These are phyloP conservation scores for Ophiostoma novo-ulmi DNA, from an alignment of 2,329 filamentous ascomycete genomes.

Conservation along the genomic window DNA sequence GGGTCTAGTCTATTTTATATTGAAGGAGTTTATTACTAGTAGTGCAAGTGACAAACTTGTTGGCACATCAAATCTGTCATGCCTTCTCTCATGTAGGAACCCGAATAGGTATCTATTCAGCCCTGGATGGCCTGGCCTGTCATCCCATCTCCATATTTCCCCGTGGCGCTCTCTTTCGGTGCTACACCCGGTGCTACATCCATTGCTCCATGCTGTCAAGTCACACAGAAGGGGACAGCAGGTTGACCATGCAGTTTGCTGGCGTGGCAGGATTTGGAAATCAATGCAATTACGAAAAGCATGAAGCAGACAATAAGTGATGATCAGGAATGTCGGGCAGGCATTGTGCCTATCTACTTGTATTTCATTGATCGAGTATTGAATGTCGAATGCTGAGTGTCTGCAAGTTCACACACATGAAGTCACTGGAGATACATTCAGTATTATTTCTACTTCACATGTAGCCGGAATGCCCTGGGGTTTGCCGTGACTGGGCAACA, in stretches of 20 bases:
- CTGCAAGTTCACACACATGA: neutral
- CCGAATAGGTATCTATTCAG: neutral
- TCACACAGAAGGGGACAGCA: neutral
- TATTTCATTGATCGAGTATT: neutral
- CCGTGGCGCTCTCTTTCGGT: neutral
- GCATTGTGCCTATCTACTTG: neutral
- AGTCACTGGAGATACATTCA: neutral
- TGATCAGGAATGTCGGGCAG: neutral
- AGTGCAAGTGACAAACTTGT: no score
- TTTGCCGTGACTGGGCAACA: constrained; percentile 1
- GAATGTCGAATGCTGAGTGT: neutral
- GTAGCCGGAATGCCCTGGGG: neutral
- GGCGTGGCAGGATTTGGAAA: neutral
- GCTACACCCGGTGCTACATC: neutral
- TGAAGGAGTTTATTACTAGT: neutral
- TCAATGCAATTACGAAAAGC: neutral
- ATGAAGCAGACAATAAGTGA: neutral
- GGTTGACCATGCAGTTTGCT: neutral
- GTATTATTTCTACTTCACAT: neutral
- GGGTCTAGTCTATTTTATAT: neutral
- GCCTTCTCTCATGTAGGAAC: neutral
- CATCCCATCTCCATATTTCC: neutral
- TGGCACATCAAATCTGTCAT: neutral
- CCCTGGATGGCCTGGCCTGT: neutral
- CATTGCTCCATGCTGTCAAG: neutral